phyloP scores from a whole-genome alignment of 2,329 filamentous ascomycete genomes.

The Neofusicoccum parvum region DNA sequence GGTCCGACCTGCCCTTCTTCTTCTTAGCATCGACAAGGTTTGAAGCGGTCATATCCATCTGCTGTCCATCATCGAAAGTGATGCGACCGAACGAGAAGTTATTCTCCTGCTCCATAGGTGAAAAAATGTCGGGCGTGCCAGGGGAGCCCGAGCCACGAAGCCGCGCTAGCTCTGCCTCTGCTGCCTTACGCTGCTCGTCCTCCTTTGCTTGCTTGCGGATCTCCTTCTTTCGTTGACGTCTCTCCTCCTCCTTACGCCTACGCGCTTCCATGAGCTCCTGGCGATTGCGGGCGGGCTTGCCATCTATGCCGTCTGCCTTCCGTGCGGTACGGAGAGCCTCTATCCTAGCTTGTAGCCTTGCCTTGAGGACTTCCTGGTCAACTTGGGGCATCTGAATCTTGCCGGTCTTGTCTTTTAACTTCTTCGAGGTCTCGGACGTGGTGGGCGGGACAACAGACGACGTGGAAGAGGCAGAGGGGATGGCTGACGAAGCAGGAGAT shows the following conservation, averaged over 20 bases:
- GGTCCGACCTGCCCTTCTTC: constrained; percentile 81
- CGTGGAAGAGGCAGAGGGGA: constrained; percentile 49
- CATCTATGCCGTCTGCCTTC: constrained; percentile 83
- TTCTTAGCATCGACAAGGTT: constrained; percentile 67
- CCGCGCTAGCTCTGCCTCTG: constrained; percentile 58
- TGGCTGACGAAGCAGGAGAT: constrained; percentile 45
- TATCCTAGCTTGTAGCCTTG: constrained; percentile 79
- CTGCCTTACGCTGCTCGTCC: constrained; percentile 69
- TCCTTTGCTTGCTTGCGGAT: constrained; percentile 74
- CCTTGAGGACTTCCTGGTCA: constrained; percentile 74
- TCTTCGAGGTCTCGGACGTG: constrained; percentile 27
- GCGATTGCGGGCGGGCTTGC: constrained; percentile 79
- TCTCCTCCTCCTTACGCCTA: constrained; percentile 81
- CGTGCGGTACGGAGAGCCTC: constrained; percentile 81
- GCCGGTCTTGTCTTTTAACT: constrained; percentile 31
- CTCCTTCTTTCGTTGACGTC: constrained; percentile 88
- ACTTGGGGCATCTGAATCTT: constrained; percentile 53
- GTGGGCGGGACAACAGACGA: constrained; percentile 47
- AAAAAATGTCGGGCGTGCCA: constrained; percentile 46
- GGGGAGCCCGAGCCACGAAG: constrained; percentile 63
- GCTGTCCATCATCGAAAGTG: constrained; percentile 84
- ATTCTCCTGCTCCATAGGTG: constrained; percentile 56
- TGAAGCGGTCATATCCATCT: constrained; percentile 70
- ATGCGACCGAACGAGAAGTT: constrained; percentile 90
- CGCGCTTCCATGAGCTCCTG: constrained; percentile 91